Percentiles rank a stretch among this genome's conserved stretches.
These are phyloP conservation scores for Spencermartinsiella ligniputridi DNA, from an alignment of 1,139 yeast genomes.

Conservation along the genomic window DNA sequence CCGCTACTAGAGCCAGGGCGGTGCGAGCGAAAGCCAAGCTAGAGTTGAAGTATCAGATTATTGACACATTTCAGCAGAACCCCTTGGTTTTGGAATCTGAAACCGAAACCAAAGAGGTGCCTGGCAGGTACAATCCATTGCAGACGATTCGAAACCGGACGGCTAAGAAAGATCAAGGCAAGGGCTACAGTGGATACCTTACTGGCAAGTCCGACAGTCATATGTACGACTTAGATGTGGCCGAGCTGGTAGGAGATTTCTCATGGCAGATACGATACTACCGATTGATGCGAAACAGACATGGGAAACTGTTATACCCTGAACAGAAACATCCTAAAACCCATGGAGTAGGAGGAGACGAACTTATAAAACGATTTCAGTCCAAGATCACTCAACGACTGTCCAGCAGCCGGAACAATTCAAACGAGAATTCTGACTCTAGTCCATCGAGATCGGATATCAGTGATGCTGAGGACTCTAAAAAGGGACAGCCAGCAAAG, in stretches of 20 bases:
- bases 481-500: not conserved
- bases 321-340: constrained; percentile 4
- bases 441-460: constrained; percentile 16
- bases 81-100: constrained; percentile 4
- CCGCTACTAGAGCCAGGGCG: constrained; percentile 44
- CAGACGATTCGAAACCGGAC: constrained; percentile 72
- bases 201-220: constrained; percentile 3
- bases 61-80: constrained; percentile 39
- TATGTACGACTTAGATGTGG: constrained; percentile 63
- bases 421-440: constrained; percentile 16
- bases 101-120: not conserved
- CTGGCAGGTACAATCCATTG: constrained; percentile 59
- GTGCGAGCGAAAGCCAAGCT: constrained; percentile 50
- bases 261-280: constrained; percentile 67
- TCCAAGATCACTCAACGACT: constrained; percentile 16
- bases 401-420: constrained; percentile 7
- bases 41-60: constrained; percentile 47
- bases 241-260: constrained; percentile 58
- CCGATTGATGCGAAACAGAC: constrained; percentile 50
- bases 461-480: constrained; percentile 14
- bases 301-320: constrained; percentile 61
- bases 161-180: constrained; percentile 13
- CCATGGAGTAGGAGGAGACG: constrained; percentile 18
- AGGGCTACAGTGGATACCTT: constrained; percentile 9
- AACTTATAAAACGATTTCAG: constrained; percentile 18